Evolutionary conservation across 129 eudicot species (phyloP).

Genomic region (Saussurea involucrata): DNA sequence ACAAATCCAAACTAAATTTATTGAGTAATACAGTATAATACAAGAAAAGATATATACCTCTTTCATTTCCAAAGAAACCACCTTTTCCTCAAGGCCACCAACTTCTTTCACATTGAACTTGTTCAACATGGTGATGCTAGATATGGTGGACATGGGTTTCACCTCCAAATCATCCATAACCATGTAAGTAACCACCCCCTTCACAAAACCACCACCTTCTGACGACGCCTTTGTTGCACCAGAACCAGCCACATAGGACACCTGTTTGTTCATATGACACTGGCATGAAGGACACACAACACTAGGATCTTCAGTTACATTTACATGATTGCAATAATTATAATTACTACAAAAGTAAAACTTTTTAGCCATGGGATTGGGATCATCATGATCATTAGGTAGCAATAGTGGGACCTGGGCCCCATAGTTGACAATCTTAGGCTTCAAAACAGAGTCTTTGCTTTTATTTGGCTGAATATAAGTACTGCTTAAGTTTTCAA

Average conservation of each 20-base stretch:
- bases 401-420: neutral
- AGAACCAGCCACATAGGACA: neutral
- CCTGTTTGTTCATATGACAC: neutral
- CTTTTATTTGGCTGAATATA: neutral
- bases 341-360: constrained; percentile 14
- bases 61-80: constrained; percentile 33
- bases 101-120: constrained; percentile 41
- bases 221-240: neutral
- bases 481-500: neutral
- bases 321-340: neutral
- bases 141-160: constrained; percentile 53
- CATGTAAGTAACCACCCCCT: constrained; percentile 58
- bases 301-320: constrained; percentile 16
- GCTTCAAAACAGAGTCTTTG: neutral
- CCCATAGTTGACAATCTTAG: neutral
- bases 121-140: constrained; percentile 38
- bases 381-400: neutral
- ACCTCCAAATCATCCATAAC: constrained; percentile 58
- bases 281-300: constrained; percentile 23
- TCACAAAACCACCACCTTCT: constrained; percentile 46
- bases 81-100: constrained; percentile 36
- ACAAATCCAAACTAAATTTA: too few species aligned
- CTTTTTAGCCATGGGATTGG: neutral
- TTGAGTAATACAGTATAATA: too few species aligned
- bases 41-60: constrained; percentile 40